These are phyloP conservation scores for Alternaria burnsii DNA, from an alignment of 2,329 filamentous ascomycete genomes.

Conservation along the genomic window DNA sequence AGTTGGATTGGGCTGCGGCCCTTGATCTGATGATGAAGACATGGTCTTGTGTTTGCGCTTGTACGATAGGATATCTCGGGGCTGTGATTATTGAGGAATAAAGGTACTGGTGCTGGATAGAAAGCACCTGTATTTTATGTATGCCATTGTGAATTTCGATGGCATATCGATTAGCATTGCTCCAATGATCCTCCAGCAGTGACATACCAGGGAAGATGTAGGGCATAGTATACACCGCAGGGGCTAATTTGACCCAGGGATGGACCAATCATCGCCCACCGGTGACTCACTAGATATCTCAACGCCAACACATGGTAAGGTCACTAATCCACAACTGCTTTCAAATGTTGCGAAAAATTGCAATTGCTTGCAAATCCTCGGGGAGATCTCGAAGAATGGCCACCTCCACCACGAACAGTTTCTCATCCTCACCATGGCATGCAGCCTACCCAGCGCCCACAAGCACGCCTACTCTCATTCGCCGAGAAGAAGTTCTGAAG, in stretches of 20 bases:
- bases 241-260: no score
- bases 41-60: background rate
- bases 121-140: background rate
- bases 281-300: background rate
- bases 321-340: background rate
- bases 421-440: slow-evolving; percentile 19
- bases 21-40: background rate
- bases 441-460: slow-evolving; percentile 22
- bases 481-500: slow-evolving; percentile 16
- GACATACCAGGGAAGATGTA: background rate
- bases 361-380: background rate
- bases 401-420: background rate
- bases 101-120: background rate
- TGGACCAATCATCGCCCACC: background rate
- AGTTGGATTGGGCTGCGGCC: background rate
- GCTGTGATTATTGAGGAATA: background rate
- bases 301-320: background rate
- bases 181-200: background rate
- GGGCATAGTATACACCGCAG: background rate
- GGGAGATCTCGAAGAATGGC: background rate
- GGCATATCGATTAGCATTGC: background rate
- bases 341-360: background rate
- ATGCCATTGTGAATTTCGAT: background rate
- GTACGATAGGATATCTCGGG: background rate
- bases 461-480: slow-evolving; percentile 14